phyloP scores from a whole-genome alignment of 1,139 yeast genomes.

The Arxiozyma telluris region DNA sequence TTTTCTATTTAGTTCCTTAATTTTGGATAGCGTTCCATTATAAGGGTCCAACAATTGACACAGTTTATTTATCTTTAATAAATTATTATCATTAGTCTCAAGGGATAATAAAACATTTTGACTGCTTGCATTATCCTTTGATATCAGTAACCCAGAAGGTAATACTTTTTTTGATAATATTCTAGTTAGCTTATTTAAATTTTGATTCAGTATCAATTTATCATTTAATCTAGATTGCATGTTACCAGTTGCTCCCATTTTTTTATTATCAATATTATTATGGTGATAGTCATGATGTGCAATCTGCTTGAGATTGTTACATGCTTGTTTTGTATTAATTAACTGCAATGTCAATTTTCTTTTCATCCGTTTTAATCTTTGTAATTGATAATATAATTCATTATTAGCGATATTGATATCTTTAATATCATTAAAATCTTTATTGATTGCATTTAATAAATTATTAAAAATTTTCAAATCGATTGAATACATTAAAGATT shows the following conservation, averaged over 20 bases:
- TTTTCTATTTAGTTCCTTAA: conserved; percentile 11
- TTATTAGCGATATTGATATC: conserved; percentile 29
- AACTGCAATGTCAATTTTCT: conserved; percentile 16
- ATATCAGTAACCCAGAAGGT: background rate
- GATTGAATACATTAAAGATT: conserved; percentile 19
- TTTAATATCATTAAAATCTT: conserved; percentile 24
- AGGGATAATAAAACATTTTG: background rate
- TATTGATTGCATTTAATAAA: conserved; percentile 12
- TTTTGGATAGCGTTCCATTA: conserved; percentile 15
- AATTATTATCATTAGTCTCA: background rate
- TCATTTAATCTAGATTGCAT: background rate
- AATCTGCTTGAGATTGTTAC: conserved; percentile 3
- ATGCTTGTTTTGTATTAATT: conserved; percentile 11
- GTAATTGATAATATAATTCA: conserved; percentile 21
- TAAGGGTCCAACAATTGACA: conserved; percentile 16
- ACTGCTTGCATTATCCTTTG: background rate
- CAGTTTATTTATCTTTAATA: conserved; percentile 4
- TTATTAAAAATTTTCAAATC: conserved; percentile 23
- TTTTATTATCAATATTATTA: background rate
- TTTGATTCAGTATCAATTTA: conserved; percentile 11
- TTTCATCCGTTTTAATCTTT: conserved; percentile 12
- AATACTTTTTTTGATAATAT: conserved; percentile 3
- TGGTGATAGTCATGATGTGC: background rate
- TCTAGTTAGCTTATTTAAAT: conserved; percentile 10
- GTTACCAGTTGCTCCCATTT: background rate